Evolutionary conservation across 441 rosid genomes (phyloP), one percentile per base, ranked within the genome.

Genomic region (Hypseocharis bilobata): DNA sequence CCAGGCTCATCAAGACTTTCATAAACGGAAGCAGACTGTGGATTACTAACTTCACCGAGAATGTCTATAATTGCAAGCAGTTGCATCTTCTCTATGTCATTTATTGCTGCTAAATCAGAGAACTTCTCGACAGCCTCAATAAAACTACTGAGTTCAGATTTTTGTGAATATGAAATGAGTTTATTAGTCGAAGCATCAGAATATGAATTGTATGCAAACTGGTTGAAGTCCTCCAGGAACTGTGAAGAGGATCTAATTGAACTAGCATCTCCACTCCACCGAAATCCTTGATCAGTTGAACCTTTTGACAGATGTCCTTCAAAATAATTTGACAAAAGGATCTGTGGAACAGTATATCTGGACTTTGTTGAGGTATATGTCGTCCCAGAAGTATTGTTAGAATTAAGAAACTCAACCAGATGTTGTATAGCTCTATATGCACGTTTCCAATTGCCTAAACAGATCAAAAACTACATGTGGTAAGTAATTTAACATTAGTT

Each of bases 401-500:
- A 75, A 68, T 74, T 71, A 72, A 87, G 79, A 74, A 65, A 75
- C 54, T 85, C 88, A 65, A 83, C 81, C 76, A 90, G 86, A 86
- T 93, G 97, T 73, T 78, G 83, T 77, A 93, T 67, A 72, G 94
- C 86, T 64, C 69, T 77, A 73, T 75, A 82, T 68, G 97, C 96
- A 72, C 96, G 92, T 76, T 82, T 90, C 97, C 97, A 88, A 66
- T 85, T 84, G 62, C 98, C 98, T 93, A 76, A 75, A 81, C 74
- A 87, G 72, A 82, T 73, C 71, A 73, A 74, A 78, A 77, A 68
- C 71, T 66, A 74, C 64, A 80, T 69, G 65, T 69, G 77, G 73
- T 72, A 72, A 80, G 69, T 51, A 69, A 64, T 67, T 71, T 60
- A 72, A 67, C 61, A 81, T 74, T 63, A 72, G 70, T 55, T 65